These are phyloP conservation scores for Diplodia seriata DNA, from an alignment of 2,329 filamentous ascomycete genomes.

Conservation along the genomic window DNA sequence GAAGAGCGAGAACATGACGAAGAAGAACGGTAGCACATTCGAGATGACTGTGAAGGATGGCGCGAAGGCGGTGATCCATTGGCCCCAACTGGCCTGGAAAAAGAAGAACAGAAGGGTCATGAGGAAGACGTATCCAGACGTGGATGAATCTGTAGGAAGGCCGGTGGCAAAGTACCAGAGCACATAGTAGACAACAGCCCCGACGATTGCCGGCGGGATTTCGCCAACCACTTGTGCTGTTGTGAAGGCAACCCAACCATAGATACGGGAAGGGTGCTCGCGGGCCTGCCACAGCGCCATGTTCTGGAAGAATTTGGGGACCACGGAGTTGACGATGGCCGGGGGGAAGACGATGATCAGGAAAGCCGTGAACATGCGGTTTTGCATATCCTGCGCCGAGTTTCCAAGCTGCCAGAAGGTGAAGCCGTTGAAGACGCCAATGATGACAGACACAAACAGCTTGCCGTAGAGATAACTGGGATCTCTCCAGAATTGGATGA, in stretches of 20 bases:
- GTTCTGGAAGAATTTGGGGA: conserved; percentile 80
- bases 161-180: conserved; percentile 81
- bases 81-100: conserved; percentile 77
- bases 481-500: conserved; percentile 77
- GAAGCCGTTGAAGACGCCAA: conserved; percentile 80
- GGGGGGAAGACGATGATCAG: conserved; percentile 66
- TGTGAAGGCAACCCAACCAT: conserved; percentile 78
- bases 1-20: conserved; percentile 77
- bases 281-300: conserved; percentile 75
- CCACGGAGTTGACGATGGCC: conserved; percentile 73
- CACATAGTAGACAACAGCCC: conserved; percentile 71
- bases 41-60: conserved; percentile 79
- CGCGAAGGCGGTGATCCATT: conserved; percentile 85
- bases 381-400: conserved; percentile 72
- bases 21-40: conserved; percentile 78
- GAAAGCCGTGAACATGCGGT: conserved; percentile 77
- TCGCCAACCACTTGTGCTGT: conserved; percentile 76
- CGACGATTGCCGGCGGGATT: conserved; percentile 72
- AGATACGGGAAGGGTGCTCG: conserved; percentile 76
- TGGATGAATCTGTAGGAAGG: conserved; percentile 68
- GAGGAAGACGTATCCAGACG: conserved; percentile 77
- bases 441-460: conserved; percentile 72
- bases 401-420: conserved; percentile 76
- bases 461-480: conserved; percentile 80
- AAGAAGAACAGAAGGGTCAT: conserved; percentile 81